A percentile compares a stretch with the other conserved stretches of the same genome.
phyloP scores from a whole-genome alignment of 192 early-diverging fungal species.

The Backusella luteola region DNA sequence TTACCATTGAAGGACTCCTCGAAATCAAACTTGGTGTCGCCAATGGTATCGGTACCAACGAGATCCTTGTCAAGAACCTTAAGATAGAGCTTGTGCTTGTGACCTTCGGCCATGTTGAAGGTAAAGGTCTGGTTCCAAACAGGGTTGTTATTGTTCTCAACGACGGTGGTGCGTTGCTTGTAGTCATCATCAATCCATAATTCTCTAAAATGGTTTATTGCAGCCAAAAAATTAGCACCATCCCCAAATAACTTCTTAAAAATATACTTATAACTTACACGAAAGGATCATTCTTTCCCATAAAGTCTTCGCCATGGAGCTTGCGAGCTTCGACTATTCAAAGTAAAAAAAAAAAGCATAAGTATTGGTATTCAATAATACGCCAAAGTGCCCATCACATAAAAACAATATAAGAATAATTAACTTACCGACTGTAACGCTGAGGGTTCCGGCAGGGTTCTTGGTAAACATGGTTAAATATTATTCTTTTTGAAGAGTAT shows the following conservation, averaged over 20 bases:
- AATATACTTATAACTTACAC: constrained; percentile 1
- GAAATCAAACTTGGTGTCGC: constrained; percentile 20
- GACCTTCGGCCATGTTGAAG: constrained; percentile 16
- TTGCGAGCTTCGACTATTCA: constrained; percentile 31
- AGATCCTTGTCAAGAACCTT: constrained; percentile 30
- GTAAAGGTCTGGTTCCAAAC: constrained; percentile 34
- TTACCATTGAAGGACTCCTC: background rate
- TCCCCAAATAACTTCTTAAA: background rate
- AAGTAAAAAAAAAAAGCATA: background rate
- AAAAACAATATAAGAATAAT: background rate
- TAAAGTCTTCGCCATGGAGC: constrained; percentile 30
- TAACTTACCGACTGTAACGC: constrained; percentile 17
- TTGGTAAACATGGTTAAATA: background rate
- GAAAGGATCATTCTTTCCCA: constrained; percentile 31
- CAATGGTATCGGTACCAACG: constrained; percentile 21
- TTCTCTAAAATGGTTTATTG: constrained; percentile 1
- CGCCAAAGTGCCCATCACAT: background rate
- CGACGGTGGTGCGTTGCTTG: constrained; percentile 26
- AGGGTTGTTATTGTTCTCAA: constrained; percentile 18
- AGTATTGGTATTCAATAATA: background rate
- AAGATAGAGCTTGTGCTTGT: constrained; percentile 10
- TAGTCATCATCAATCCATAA: constrained; percentile 30
- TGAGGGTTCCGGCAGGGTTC: constrained; percentile 13
- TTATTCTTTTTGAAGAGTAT: background rate
- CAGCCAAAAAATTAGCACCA: too few species aligned